Base-by-base conservation (phyloP, 257 asterid genomes). In the Gynochthodes officinalis region DNA sequence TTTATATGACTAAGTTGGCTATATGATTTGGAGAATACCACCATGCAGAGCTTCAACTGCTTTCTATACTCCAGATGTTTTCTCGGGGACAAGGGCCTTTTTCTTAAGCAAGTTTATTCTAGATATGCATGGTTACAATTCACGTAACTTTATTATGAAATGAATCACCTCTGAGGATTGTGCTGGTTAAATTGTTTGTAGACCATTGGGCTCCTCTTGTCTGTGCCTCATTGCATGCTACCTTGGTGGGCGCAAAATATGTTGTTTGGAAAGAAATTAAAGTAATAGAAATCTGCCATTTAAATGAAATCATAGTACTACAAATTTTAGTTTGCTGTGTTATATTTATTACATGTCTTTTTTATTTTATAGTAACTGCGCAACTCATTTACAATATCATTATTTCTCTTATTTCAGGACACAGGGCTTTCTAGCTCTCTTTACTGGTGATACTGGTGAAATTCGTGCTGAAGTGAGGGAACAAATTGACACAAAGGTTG, bases 391-490 rank as follows among this genome's bases (percentile, higher is more conserved):
- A 6, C 50, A 25, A 46, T 62, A 40, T 2, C 52, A 67, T 15
- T 15, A 32, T 53, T 48, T 55, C 61, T 33, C 73, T 74, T 18
- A 66, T 75, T 75, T 63, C 88, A 89, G 99, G 83, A 94, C 99
- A 1, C 99, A 94, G 78, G 99, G 97, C 18, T 94, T 94, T 76
- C 78, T 94, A 49, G 97, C 97, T 33, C 89, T 94, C 64, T 94
- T 91, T 78, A 89, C 96, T 2, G 96, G 98, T 21, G 96, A 94
- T 75, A 91, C 97, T 0, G 97, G 97, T 23, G 98, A 91, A 80
- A 89, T 94, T 40, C 97, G 96, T 58, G 89, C 93, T 37, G 98
- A 93, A 82, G 98, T 93, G 64, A 80, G 98, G 85, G 98, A 93
- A 78, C 97, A 94, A 65, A 94, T 94, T 19, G 99, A 88, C 83